A percentile compares a stretch with the other conserved stretches of the same genome.
phyloP scores from a whole-genome alignment of 495 filamentous ascomycete species.

The Niebla homalea region DNA sequence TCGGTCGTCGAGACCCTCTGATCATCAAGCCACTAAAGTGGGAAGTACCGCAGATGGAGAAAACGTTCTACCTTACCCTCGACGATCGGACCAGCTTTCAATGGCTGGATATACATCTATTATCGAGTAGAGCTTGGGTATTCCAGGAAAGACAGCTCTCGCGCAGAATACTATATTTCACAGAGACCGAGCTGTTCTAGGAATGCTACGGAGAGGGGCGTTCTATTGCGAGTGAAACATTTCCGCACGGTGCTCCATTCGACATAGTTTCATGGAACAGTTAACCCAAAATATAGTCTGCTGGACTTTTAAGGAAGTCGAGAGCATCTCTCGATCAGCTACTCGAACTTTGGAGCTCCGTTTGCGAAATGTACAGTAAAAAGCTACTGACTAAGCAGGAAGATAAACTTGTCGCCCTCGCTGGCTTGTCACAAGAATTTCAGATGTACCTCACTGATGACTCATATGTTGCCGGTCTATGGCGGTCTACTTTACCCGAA shows the following conservation, averaged over 20 bases:
- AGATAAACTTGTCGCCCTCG: slow-evolving; percentile 7
- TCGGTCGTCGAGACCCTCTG: background rate
- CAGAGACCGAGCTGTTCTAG: slow-evolving; percentile 5
- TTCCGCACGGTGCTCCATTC: background rate
- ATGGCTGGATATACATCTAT: background rate
- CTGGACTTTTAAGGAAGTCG: background rate
- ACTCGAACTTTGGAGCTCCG: background rate
- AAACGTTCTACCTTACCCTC: background rate
- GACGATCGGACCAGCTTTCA: background rate
- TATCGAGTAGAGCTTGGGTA: slow-evolving; percentile 1
- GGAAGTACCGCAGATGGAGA: background rate
- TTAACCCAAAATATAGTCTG: background rate
- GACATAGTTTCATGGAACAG: background rate
- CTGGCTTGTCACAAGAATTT: slow-evolving; percentile 2
- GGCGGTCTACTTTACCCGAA: background rate
- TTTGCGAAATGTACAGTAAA: slow-evolving; percentile 5
- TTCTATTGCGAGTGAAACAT: slow-evolving; percentile 4
- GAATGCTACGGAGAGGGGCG: slow-evolving; percentile 6
- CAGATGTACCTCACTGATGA: background rate
- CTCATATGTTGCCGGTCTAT: slow-evolving; percentile 7
- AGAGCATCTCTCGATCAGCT: background rate
- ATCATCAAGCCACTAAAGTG: background rate
- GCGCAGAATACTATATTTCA: slow-evolving; percentile 8
- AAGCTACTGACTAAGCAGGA: background rate
- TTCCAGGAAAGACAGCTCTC: slow-evolving; percentile 12